Evolutionary conservation across 805 yeast genomes (phyloP).

Genomic region (Candida maris): DNA sequence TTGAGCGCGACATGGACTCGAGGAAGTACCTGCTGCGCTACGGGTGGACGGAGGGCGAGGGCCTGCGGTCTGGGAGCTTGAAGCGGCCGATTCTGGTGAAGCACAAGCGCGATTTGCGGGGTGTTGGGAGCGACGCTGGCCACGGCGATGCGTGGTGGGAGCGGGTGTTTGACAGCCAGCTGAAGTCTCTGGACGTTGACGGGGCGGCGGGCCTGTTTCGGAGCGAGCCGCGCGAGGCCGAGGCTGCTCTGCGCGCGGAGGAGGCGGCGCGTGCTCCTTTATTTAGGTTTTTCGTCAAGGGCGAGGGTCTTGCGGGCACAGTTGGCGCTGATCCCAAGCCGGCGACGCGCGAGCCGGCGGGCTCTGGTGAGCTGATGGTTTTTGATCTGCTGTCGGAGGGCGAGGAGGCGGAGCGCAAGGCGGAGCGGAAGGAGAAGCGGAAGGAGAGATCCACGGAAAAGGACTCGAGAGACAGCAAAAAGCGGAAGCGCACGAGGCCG

Average conservation of each 20-base stretch:
- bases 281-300: constrained; percentile 82
- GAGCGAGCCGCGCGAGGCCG: constrained; percentile 5
- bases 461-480: constrained; percentile 21
- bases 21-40: constrained; percentile 64
- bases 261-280: constrained; percentile 57
- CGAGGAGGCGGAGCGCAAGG: constrained; percentile 15
- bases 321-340: constrained; percentile 31
- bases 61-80: constrained; percentile 73
- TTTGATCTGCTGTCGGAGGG: constrained; percentile 17
- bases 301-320: constrained; percentile 81
- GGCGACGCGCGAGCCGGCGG: constrained; percentile 4
- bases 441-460: constrained; percentile 21
- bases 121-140: constrained; percentile 74
- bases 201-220: constrained; percentile 5
- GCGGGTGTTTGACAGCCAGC: constrained; percentile 86
- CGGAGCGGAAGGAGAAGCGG: constrained; percentile 24
- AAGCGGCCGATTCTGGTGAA: constrained; percentile 83
- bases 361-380: constrained; percentile 21
- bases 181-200: constrained; percentile 59
- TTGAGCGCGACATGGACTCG: constrained; percentile 71
- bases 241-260: constrained; percentile 46
- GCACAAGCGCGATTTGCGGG: constrained; percentile 87
- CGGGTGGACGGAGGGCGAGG: constrained; percentile 94
- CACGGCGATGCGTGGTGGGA: constrained; percentile 98
- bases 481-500: constrained; percentile 25